These are phyloP conservation scores for Pneumocystis canis DNA, from an alignment of 1,139 yeast species.

Conservation along the genomic window DNA sequence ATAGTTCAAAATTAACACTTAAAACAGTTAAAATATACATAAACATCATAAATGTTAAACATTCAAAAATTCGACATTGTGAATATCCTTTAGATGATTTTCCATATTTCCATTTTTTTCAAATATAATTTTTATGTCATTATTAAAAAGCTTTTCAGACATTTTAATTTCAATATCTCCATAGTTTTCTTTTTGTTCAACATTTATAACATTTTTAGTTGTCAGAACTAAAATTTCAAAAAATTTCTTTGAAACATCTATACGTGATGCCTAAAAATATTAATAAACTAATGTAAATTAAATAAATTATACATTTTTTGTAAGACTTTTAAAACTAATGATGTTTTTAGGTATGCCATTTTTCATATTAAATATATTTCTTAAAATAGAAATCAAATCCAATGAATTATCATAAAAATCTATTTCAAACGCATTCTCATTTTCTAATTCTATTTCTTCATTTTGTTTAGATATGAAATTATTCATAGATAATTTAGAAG, in stretches of 20 bases:
- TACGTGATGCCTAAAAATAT: slow-evolving; percentile 18
- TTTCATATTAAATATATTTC: slow-evolving; percentile 8
- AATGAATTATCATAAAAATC: slow-evolving; percentile 1
- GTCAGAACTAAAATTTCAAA: slow-evolving; percentile 75
- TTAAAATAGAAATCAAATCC: slow-evolving; percentile 10
- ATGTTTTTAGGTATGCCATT: slow-evolving; percentile 35
- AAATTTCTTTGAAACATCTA: slow-evolving; percentile 60
- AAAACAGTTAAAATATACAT: not conserved
- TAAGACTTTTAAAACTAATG: slow-evolving; percentile 41
- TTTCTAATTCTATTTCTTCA: not conserved
- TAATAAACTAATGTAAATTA: not conserved
- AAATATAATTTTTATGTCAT: not conserved
- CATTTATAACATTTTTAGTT: slow-evolving; percentile 52
- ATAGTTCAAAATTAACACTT: not conserved
- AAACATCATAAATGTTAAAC: not conserved
- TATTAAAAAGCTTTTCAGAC: slow-evolving; percentile 27
- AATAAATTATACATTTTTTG: slow-evolving; percentile 25
- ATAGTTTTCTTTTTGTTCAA: slow-evolving; percentile 48
- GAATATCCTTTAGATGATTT: not conserved
- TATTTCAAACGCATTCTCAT: slow-evolving; percentile 5
- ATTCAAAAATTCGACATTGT: not conserved
- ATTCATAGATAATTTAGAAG: not conserved
- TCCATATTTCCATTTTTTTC: not conserved
- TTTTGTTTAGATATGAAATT: not conserved
- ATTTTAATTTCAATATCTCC: slow-evolving; percentile 42